Conservation (phyloP, 202 grass and related monocot genomes). For the Schoenoplectus triqueter region DNA sequence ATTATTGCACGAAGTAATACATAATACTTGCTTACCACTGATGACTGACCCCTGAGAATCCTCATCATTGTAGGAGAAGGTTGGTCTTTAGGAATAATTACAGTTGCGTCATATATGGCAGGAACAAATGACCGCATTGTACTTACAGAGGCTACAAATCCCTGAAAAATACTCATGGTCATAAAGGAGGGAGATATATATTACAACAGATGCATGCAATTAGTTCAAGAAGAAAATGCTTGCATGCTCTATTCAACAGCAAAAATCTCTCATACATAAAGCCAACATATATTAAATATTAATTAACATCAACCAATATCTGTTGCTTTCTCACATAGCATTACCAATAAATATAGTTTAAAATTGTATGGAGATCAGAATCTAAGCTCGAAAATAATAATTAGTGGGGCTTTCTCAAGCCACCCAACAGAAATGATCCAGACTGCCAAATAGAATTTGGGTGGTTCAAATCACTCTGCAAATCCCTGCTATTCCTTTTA, state of each 20-base stretch:
- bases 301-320: neutral
- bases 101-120: conserved; percentile 83
- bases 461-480: neutral
- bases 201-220: conserved; percentile 9
- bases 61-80: conserved; percentile 88
- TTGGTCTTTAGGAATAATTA: conserved; percentile 81
- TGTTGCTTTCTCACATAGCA: neutral
- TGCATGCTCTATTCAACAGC: neutral
- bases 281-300: neutral
- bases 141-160: conserved; percentile 82
- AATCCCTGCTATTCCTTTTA: neutral
- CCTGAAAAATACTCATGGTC: conserved; percentile 51
- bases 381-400: neutral
- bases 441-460: neutral
- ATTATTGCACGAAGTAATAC: conserved; percentile 20
- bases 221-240: neutral
- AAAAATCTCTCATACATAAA: neutral
- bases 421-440: neutral
- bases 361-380: neutral
- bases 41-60: conserved; percentile 85
- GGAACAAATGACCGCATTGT: conserved; percentile 84
- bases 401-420: neutral
- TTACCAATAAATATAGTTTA: neutral
- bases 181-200: neutral
- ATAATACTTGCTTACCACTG: conserved; percentile 60